A percentile compares a stretch with the other conserved stretches of the same genome.
phyloP scores from a whole-genome alignment of 176 grass and related monocot species.

The Cenchrus americanus region DNA sequence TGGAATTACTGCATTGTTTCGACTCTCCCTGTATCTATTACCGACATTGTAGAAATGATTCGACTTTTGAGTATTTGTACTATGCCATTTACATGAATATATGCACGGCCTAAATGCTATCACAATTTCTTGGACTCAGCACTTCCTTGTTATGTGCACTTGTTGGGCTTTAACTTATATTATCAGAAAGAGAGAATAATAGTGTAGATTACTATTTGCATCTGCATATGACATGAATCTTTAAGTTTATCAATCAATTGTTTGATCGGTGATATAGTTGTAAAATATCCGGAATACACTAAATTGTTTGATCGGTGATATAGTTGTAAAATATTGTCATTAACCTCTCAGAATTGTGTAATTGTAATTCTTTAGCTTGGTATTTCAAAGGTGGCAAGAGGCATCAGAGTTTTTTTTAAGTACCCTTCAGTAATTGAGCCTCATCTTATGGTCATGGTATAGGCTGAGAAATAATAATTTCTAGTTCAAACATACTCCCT shows the following conservation, averaged over 20 bases:
- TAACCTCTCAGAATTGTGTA: neutral
- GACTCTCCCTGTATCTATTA: neutral
- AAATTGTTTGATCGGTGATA: neutral
- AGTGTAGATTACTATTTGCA: neutral
- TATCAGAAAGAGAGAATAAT: neutral
- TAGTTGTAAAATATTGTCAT: neutral
- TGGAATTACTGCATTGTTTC: neutral
- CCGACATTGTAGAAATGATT: neutral
- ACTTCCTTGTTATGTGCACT: neutral
- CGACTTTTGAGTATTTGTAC: neutral
- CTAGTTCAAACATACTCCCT: neutral
- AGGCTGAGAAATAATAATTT: neutral
- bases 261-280: conserved; percentile 1
- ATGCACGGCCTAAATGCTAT: neutral
- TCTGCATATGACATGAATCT: neutral
- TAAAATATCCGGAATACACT: conserved; percentile 3
- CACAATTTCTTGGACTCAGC: neutral
- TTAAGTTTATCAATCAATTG: conserved; percentile 11
- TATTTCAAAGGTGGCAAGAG: neutral
- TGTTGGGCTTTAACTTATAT: neutral
- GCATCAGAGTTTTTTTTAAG: conserved; percentile 7
- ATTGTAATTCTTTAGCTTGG: neutral
- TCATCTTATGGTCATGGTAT: conserved; percentile 5
- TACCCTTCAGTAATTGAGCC: neutral
- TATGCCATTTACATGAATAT: neutral